Base-by-base conservation (phyloP, 2,329 filamentous ascomycete species). In the Alternaria rosae region DNA sequence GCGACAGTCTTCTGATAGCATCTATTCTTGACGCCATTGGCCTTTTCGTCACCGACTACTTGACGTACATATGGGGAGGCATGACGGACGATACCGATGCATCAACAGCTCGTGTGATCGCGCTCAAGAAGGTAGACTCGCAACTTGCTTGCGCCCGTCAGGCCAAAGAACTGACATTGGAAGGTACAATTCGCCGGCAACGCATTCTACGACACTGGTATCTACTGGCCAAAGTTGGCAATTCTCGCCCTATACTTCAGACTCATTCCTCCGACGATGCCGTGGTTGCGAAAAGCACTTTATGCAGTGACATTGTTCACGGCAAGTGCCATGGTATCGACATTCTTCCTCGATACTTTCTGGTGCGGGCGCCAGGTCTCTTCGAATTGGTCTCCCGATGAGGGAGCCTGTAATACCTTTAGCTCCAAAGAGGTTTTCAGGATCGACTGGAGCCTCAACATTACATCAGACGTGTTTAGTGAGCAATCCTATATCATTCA, bases 41-140 rank as follows among this genome's bases (percentile, higher is more conserved):
- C 6, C 64, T 71, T 4, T 67, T 71, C 55, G 45, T 57, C 15
- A 71, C 67, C 51, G 69, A 71, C 56, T 51, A 62, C 11, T 54
- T 71, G 61, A 71, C 69, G 26, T 71, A 71, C 23, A 48, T 57
- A 25, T 62, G 52, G 59, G 69, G 69, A 25, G 69, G 69, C 6
- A 71, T 71, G 66, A 50, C 54, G 11, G 61, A 65, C n/a, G 54
- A 63, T 9, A 61, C 55, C 9, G 64, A 66, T 17, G 54, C 59
- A 12, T 56, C 67, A 6, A 32, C 28, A n/a, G 59, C 48, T 41
- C 59, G 38, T 7, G 35, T 44, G 3, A 61, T 69, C 28, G 59
- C 59, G 11, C 64, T 71, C 5, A 70, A 70, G 35, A 71, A 71
- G 50, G 69, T 70, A 11, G n/a, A 13, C 38, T 17, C 6, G 43